phyloP scores from a whole-genome alignment of 1,139 yeast genomes.

The Diutina pseudorugosa region DNA sequence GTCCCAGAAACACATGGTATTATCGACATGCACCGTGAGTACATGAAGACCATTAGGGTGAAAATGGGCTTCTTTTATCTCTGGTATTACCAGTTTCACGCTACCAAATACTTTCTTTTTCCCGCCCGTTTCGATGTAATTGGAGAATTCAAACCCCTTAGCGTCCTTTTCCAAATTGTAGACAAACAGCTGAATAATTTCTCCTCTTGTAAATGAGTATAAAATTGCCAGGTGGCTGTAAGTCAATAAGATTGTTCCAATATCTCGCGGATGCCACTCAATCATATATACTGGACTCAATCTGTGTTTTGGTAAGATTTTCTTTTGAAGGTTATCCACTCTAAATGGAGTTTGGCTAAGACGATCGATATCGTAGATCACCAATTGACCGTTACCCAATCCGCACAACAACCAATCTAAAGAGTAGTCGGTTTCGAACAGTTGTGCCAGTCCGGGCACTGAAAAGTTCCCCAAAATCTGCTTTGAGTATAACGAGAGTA shows the following conservation, averaged over 20 bases:
- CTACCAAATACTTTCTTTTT: conserved; percentile 31
- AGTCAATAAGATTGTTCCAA: conserved; percentile 63
- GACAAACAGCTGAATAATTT: conserved; percentile 41
- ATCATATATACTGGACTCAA: conserved; percentile 53
- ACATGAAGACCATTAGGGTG: conserved; percentile 91
- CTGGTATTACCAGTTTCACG: conserved; percentile 35
- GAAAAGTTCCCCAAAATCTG: conserved; percentile 40
- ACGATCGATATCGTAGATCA: conserved; percentile 78
- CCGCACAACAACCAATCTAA: conserved; percentile 84
- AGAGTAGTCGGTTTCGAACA: conserved; percentile 70
- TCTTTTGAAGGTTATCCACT: conserved; percentile 62
- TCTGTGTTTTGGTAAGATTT: conserved; percentile 33
- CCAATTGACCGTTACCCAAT: conserved; percentile 57
- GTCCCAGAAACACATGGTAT: conserved; percentile 88
- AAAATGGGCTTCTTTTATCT: conserved; percentile 53
- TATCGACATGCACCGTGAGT: conserved; percentile 69
- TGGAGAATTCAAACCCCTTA: conserved; percentile 22
- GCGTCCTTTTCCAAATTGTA: conserved; percentile 35
- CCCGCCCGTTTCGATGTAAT: conserved; percentile 25
- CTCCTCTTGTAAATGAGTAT: conserved; percentile 54
- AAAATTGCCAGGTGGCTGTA: conserved; percentile 61
- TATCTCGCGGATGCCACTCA: conserved; percentile 82
- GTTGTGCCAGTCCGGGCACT: conserved; percentile 55
- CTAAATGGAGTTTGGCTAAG: conserved; percentile 53
- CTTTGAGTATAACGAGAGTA: conserved; percentile 59